A percentile compares a stretch with the other conserved stretches of the same genome.
phyloP scores from a whole-genome alignment of 2,329 filamentous ascomycete species.

The Hawksworthiomyces lignivorus region DNA sequence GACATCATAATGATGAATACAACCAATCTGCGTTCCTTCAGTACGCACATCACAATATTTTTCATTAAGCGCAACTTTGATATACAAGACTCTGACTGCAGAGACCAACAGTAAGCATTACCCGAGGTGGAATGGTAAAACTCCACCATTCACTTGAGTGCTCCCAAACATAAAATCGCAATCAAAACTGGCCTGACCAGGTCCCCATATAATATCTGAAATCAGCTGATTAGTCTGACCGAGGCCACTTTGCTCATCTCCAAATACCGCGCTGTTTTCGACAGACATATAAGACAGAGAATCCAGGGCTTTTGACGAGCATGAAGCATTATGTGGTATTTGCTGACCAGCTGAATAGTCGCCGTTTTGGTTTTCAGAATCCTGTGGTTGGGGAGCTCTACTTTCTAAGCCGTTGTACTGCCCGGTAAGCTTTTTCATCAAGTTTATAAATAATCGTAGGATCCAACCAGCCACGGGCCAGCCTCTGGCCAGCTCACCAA shows the following conservation, averaged over 20 bases:
- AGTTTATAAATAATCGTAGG: slow-evolving; percentile 1
- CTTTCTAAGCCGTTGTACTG: background rate
- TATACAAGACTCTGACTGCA: too few relatives aligned
- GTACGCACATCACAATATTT: too few relatives aligned
- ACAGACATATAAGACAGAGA: background rate
- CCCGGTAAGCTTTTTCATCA: slow-evolving; percentile 4
- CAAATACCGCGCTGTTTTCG: background rate
- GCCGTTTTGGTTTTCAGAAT: background rate
- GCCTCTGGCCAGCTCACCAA: slow-evolving; percentile 1
- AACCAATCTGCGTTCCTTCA: too few relatives aligned
- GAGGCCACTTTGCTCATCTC: background rate
- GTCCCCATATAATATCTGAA: slow-evolving; percentile 4
- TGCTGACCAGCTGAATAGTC: background rate
- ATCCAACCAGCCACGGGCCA: slow-evolving; percentile 5
- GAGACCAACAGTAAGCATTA: background rate
- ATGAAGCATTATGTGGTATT: background rate
- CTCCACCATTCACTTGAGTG: background rate
- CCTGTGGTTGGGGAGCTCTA: background rate
- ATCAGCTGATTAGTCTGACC: slow-evolving; percentile 1
- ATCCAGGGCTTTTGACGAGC: background rate
- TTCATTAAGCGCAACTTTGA: too few relatives aligned
- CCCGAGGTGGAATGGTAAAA: background rate
- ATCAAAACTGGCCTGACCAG: slow-evolving; percentile 1
- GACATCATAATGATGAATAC: too few relatives aligned
- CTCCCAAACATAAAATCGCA: slow-evolving; percentile 4